Percentiles rank a stretch among this genome's conserved stretches.
Conservation (phyloP, 2,329 filamentous ascomycete species). For the Leptographium wingfieldii region DNA sequence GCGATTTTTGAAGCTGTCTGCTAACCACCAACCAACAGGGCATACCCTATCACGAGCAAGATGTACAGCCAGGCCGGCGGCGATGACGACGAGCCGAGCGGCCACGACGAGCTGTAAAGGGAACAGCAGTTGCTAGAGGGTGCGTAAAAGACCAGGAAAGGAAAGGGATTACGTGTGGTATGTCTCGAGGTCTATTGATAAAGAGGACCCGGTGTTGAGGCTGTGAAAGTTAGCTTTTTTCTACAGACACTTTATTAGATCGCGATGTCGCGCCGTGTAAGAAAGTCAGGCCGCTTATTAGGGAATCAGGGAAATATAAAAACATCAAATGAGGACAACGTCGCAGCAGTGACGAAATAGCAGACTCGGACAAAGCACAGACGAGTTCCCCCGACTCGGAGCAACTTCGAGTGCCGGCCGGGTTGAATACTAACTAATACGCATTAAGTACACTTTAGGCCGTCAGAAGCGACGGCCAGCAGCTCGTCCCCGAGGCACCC, state of each 20-base stretch:
- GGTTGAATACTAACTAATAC: background rate
- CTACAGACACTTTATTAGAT: background rate
- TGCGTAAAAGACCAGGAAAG: background rate
- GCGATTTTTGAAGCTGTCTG: background rate
- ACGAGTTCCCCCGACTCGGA: slow-evolving; percentile 6
- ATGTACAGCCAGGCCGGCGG: slow-evolving; percentile 62
- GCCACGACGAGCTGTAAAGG: slow-evolving; percentile 67
- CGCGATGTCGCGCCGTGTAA: background rate
- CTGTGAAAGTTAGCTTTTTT: background rate
- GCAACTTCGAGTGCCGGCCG: slow-evolving; percentile 5
- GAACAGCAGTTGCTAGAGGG: background rate
- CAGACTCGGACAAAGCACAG: too few relatives aligned
- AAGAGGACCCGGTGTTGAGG: background rate
- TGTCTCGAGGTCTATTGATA: background rate
- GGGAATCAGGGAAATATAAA: background rate
- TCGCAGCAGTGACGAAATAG: too few relatives aligned
- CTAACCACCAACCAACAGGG: slow-evolving; percentile 22
- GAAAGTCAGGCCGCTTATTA: background rate
- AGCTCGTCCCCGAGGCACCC: too few relatives aligned
- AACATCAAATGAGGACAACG: background rate
- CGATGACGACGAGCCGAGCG: slow-evolving; percentile 53
- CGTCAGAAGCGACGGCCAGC: too few relatives aligned
- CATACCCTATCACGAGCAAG: slow-evolving; percentile 98
- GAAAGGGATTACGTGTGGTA: background rate
- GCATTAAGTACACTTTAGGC: too few relatives aligned